Evolutionary conservation across 2,329 filamentous ascomycete species (phyloP), one percentile per base, ranked within the genome.

Genomic region (Diaporthe batatas): DNA sequence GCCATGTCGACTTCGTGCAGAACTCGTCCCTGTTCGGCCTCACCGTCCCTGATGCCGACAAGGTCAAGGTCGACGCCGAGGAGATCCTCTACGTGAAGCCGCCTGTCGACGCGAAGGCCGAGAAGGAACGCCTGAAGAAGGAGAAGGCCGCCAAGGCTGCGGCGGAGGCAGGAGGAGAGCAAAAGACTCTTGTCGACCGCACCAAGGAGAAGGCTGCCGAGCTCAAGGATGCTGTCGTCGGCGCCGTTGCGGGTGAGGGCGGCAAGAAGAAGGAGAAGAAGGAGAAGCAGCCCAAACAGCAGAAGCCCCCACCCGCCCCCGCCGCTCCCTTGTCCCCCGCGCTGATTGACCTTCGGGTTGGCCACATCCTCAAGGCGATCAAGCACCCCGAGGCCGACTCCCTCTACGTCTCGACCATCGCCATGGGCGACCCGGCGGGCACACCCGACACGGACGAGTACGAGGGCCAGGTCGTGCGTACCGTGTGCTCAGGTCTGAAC

Each of bases 211-310:
- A 86, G 32, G 87, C 85, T 49, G 86, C 82, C 14, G 84, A 87
- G 62, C 86, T 87, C 80, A 86, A 81, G 80, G 85, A 85, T 62
- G 80, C 80, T 54, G 83, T 84, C 71, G 87, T 88, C 79, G 85
- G 83, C 5, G 85, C 80, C 3, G 82, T 80, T 11, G 77, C 81
- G 12, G 78, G 77, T 49, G 79, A 77, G 59, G 82, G 68, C 55
- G 96, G 95, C 86, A 92, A 96, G 82, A 97, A 98, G 90, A 97
- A 96, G 86, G 93, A 97, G 83, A 97, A 97, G 90, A 96, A 97
- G 83, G 91, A 93, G 80, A 97, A 97, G 86, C 90, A 91, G 58
- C 92, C 93, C 70, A 96, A 96, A 86, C 90, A 89, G 76, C 91
- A 87, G 74, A 91, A 91, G 82, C 87, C 91, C 8, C 85, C 92